Base-by-base conservation (phyloP, 306 rosid genomes). In the Rosa lucieae region DNA sequence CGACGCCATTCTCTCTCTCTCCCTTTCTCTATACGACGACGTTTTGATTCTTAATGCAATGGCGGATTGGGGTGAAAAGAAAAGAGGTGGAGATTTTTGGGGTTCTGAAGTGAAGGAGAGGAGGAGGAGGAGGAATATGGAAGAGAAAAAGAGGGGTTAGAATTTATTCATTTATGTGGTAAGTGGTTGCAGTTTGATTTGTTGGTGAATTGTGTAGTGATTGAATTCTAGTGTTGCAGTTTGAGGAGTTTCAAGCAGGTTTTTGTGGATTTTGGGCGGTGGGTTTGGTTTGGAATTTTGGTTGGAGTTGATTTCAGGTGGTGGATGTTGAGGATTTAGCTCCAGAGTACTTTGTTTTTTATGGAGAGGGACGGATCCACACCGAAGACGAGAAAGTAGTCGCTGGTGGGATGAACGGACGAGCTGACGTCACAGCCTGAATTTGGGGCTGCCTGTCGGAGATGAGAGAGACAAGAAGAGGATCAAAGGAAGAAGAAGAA, bases 231-330 rank as follows among this genome's bases (percentile, higher is more conserved):
- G 73, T 88, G 84, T 69, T 71, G 84, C 73, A 79, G 81, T 80
- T 77, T 42, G 77, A 83, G 86, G 77, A 62, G 74, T 84, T 82
- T 71, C 6, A 73, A 70, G 78, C 53, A 69, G 35, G 40, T 51
- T 35, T 72, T 69, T 76, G 70, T 83, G 85, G 73, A 63, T 0
- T 66, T 62, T 76, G 48, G 76, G 65, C 75, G 76, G 82, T 82
- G 87, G 89, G 86, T 84, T 80, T 81, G 81, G 81, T 76, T 83
- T 78, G 46, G 35, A 85, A 86, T 82, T 81, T 61, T 74, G 55
- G 82, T 79, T 82, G 88, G 82, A 77, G 85, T 81, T 83, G 82
- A 75, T 76, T 68, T 13, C 77, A 67, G 69, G 86, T 63, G 85
- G 77, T 78, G 67, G 84, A 76, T 91, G 90, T 70, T 82, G 85